A percentile compares a stretch with the other conserved stretches of the same genome.
These are phyloP conservation scores for Alectoria sarmentosa DNA, from an alignment of 495 filamentous ascomycete genomes.

Conservation along the genomic window DNA sequence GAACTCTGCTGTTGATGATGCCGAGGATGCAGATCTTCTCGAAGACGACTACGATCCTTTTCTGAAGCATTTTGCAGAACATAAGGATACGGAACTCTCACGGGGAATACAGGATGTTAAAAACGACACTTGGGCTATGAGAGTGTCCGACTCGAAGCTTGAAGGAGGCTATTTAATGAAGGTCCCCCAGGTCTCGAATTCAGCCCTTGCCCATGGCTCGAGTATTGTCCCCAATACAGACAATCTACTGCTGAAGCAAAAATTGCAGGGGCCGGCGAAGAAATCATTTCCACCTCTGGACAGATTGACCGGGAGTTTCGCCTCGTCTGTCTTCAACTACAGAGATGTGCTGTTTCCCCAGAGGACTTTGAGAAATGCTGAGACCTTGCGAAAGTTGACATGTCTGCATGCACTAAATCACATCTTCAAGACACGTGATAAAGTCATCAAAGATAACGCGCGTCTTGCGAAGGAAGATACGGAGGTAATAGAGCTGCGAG, in stretches of 20 bases:
- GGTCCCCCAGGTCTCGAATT: neutral
- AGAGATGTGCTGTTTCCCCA: conserved; percentile 71
- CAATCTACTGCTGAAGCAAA: conserved; percentile 40
- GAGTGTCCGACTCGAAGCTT: neutral
- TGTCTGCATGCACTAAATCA: conserved; percentile 86
- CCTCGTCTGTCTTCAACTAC: conserved; percentile 58
- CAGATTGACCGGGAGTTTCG: conserved; percentile 31
- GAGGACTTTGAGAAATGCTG: conserved; percentile 57
- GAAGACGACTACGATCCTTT: conserved; percentile 62
- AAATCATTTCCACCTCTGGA: conserved; percentile 33
- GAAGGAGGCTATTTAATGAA: conserved; percentile 3
- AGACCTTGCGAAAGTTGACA: conserved; percentile 60
- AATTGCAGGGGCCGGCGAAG: conserved; percentile 34
- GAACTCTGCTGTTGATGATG: conserved; percentile 31
- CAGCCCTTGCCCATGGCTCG: neutral
- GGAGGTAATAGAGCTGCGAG: conserved; percentile 66
- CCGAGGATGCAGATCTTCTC: conserved; percentile 43
- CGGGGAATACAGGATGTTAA: conserved; percentile 45
- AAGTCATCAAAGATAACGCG: conserved; percentile 84
- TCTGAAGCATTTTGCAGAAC: conserved; percentile 64
- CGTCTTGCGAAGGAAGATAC: conserved; percentile 55
- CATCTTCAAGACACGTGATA: conserved; percentile 86
- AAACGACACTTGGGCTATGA: conserved; percentile 49
- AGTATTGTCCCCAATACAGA: neutral
- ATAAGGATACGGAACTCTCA: conserved; percentile 45